Conservation (phyloP, 805 yeast genomes). For the Yarrowia deformans region DNA sequence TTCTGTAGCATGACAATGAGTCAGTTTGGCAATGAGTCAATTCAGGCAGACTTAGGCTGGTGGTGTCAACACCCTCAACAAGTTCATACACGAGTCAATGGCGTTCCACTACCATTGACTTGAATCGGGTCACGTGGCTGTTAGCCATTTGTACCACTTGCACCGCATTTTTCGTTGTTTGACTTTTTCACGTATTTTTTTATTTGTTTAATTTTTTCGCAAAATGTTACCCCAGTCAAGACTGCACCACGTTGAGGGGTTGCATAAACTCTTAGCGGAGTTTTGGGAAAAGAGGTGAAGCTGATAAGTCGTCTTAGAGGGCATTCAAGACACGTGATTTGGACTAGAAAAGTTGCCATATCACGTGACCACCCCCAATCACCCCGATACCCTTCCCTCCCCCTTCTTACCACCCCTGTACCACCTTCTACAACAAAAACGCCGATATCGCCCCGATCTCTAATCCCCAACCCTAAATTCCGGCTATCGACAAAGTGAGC, state of each 20-base stretch:
- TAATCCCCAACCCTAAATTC: not conserved
- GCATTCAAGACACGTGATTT: not conserved
- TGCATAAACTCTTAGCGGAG: conserved; percentile 1
- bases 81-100: too few relatives aligned
- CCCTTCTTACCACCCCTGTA: not conserved
- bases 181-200: not conserved
- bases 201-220: not conserved
- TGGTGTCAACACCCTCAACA: too few relatives aligned
- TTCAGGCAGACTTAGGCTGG: too few relatives aligned
- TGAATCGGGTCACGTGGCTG: too few relatives aligned
- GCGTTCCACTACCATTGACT: too few relatives aligned
- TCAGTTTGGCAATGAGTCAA: not conserved
- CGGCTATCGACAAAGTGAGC: conserved; percentile 38
- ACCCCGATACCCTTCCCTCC: not conserved
- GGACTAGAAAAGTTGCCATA: not conserved
- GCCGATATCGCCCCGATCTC: conserved; percentile 10
- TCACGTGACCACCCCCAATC: not conserved
- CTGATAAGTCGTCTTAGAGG: not conserved
- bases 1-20: not conserved
- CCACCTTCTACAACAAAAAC: not conserved
- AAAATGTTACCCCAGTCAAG: conserved; percentile 3
- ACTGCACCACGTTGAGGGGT: conserved; percentile 13
- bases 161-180: not conserved
- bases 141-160: too few relatives aligned
- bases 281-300: not conserved